A percentile compares a stretch with the other conserved stretches of the same genome.
These are phyloP conservation scores for Mesembryanthemum crystallinum DNA, from an alignment of 148 eudicot genomes.

Conservation along the genomic window DNA sequence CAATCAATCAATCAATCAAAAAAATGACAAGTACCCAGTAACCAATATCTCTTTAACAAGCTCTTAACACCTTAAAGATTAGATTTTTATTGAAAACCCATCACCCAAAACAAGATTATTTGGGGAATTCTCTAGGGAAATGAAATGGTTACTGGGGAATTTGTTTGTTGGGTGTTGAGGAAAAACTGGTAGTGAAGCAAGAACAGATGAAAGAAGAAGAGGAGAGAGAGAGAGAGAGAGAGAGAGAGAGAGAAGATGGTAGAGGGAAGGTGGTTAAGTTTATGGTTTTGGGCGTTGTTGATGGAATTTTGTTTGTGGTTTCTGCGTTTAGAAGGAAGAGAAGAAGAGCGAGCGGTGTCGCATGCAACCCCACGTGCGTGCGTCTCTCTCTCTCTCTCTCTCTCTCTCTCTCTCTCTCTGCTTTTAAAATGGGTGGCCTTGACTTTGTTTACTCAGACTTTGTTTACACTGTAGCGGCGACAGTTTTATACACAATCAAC, in stretches of 20 bases:
- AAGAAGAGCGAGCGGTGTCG: not conserved
- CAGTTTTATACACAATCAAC: no score
- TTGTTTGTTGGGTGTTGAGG: not conserved
- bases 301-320: no score
- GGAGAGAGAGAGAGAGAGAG: not conserved
- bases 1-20: not conserved
- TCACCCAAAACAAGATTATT: not conserved
- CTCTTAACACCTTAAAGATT: not conserved
- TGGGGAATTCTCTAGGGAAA: not conserved
- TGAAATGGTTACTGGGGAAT: not conserved
- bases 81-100: conserved; percentile 3
- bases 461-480: no score
- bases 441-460: no score
- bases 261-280: no score
- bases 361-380: conserved; percentile 22
- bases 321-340: not conserved
- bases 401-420: conserved; percentile 2
- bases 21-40: conserved; percentile 8
- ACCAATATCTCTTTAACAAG: not conserved
- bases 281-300: no score
- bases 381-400: conserved; percentile 5
- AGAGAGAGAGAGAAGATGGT: not conserved
- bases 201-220: not conserved
- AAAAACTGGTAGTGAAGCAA: not conserved
- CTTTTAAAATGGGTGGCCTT: no score